Conservation (phyloP, 805 yeast species). For the Candida sithepensis region DNA sequence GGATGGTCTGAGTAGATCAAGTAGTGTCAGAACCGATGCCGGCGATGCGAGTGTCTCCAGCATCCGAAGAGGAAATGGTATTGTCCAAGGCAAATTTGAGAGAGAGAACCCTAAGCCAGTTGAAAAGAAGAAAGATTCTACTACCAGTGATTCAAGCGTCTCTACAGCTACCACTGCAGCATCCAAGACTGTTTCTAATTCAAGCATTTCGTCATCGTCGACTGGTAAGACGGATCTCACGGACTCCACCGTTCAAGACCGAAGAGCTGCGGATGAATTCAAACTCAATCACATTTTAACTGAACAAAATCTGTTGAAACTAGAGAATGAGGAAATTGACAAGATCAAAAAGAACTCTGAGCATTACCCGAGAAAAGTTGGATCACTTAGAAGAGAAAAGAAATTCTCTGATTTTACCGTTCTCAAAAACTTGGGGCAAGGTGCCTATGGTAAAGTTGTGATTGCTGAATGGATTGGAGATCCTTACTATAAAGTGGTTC, state of each 20-base stretch:
- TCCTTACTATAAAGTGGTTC: slow-evolving; percentile 62
- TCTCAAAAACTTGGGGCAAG: slow-evolving; percentile 84
- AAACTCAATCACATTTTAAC: slow-evolving; percentile 25
- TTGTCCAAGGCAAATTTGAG: not conserved
- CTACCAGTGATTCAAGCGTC: slow-evolving; percentile 14
- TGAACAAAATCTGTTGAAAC: slow-evolving; percentile 40
- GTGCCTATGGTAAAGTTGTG: slow-evolving; percentile 94
- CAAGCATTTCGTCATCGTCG: slow-evolving; percentile 8
- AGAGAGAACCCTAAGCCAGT: not conserved
- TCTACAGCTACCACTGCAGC: slow-evolving; percentile 9
- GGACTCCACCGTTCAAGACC: slow-evolving; percentile 7
- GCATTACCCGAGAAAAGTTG: slow-evolving; percentile 56
- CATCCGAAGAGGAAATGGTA: not conserved
- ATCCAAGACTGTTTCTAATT: slow-evolving; percentile 10
- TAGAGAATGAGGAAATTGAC: slow-evolving; percentile 44
- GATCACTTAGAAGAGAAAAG: slow-evolving; percentile 66
- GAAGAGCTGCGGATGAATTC: slow-evolving; percentile 12
- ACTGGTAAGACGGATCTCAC: slow-evolving; percentile 5
- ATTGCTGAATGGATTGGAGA: slow-evolving; percentile 67
- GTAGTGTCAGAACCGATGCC: slow-evolving; percentile 10
- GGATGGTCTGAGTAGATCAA: slow-evolving; percentile 25
- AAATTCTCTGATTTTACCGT: slow-evolving; percentile 67
- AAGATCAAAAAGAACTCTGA: slow-evolving; percentile 34
- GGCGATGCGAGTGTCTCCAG: not conserved
- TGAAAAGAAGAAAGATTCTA: slow-evolving; percentile 8